These are phyloP conservation scores for Luvunga scandens DNA, from an alignment of 345 rosid genomes.

Conservation along the genomic window DNA sequence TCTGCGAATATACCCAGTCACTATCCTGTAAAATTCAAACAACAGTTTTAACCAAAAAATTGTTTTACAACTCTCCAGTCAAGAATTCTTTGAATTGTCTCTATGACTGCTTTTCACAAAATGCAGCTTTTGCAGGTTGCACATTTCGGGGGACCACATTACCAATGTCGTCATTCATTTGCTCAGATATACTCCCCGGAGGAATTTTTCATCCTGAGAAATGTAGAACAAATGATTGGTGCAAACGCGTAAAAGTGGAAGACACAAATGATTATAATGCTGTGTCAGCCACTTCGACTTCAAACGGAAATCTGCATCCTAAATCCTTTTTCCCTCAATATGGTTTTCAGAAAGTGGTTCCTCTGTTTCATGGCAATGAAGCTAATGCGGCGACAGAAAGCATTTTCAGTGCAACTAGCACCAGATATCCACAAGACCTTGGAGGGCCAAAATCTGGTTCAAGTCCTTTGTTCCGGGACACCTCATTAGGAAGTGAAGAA, in stretches of 20 bases:
- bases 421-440: conserved; percentile 24
- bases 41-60: not conserved
- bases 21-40: not conserved
- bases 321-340: conserved; percentile 30
- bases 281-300: conserved; percentile 31
- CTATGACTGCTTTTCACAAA: not conserved
- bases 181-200: conserved; percentile 49
- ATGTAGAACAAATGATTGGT: conserved; percentile 39
- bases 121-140: conserved; percentile 38
- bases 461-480: conserved; percentile 33
- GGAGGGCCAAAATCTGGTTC: conserved; percentile 30
- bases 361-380: conserved; percentile 33
- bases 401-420: conserved; percentile 25
- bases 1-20: not conserved
- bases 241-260: conserved; percentile 49
- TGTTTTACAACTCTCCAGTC: not conserved
- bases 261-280: conserved; percentile 34
- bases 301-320: conserved; percentile 29
- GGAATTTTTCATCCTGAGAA: conserved; percentile 36
- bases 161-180: conserved; percentile 45
- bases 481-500: conserved; percentile 37
- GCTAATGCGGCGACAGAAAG: conserved; percentile 19
- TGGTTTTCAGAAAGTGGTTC: conserved; percentile 30
- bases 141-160: conserved; percentile 33
- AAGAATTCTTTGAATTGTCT: not conserved